Percentiles rank a stretch among this genome's conserved stretches.
Evolutionary conservation across 345 rosid species (phyloP).

Genomic region (Eucalyptus erythrocorys): DNA sequence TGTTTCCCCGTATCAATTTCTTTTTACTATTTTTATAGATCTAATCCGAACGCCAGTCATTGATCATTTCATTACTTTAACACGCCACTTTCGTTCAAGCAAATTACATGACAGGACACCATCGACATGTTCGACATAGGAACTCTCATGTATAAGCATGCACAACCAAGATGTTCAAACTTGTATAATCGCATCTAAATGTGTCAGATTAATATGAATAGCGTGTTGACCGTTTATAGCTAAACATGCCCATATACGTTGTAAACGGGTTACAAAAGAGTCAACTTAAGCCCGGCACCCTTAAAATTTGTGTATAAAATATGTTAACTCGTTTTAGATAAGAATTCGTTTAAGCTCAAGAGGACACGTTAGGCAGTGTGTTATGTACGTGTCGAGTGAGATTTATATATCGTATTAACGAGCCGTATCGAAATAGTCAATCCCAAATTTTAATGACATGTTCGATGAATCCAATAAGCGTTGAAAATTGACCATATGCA

Average conservation of each 20-base stretch:
- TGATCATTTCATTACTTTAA: background rate
- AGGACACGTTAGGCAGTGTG: fast-evolving
- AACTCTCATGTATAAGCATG: background rate
- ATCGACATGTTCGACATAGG: background rate
- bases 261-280: background rate
- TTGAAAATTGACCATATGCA: background rate
- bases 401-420: too few species aligned
- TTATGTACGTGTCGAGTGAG: background rate
- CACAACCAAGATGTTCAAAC: background rate
- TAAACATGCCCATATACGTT: fast-evolving
- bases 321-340: background rate
- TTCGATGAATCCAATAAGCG: background rate
- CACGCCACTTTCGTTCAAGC: background rate
- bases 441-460: background rate
- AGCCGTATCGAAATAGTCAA: fast-evolving
- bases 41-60: background rate
- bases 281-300: fast-evolving
- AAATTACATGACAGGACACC: background rate
- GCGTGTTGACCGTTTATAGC: background rate
- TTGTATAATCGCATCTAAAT: background rate
- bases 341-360: background rate
- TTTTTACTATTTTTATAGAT: background rate
- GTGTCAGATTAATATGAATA: background rate
- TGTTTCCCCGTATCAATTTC: fast-evolving
- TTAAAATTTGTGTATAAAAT: background rate